Evolutionary conservation across 1,284 basidiomycete species (phyloP).

Genomic region (Tilletia setariae): DNA sequence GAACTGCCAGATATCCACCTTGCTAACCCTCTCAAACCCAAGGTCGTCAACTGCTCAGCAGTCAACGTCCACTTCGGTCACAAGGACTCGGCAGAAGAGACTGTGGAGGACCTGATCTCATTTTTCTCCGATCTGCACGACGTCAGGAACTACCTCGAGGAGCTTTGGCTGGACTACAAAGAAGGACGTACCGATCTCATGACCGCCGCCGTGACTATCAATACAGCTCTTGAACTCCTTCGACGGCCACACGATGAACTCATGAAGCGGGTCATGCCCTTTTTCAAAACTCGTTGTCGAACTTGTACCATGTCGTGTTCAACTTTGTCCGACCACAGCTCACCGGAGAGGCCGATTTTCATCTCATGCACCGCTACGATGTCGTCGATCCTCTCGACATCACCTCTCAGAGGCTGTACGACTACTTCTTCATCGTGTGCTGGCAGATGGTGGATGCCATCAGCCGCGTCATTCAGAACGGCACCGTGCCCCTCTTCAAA

Average conservation of each 20-base stretch:
- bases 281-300: not conserved
- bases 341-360: not conserved
- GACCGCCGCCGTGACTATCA: not conserved
- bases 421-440: not conserved
- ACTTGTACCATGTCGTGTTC: not conserved
- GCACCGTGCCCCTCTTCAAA: no score
- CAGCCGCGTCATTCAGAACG: no score
- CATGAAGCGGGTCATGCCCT: not conserved
- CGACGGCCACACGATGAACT: not conserved
- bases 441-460: not conserved
- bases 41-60: not conserved
- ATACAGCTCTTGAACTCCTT: not conserved
- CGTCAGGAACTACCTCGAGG: not conserved
- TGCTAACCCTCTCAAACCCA: not conserved
- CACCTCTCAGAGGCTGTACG: not conserved
- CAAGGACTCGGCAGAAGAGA: not conserved
- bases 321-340: not conserved
- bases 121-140: slow-evolving; percentile 1
- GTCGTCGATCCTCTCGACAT: not conserved
- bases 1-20: not conserved
- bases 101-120: not conserved
- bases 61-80: not conserved
- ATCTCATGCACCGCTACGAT: not conserved
- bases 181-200: not conserved
- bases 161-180: not conserved